These are phyloP conservation scores for Umbelopsis ramanniana DNA, from an alignment of 192 early-diverging fungal genomes.

Conservation along the genomic window DNA sequence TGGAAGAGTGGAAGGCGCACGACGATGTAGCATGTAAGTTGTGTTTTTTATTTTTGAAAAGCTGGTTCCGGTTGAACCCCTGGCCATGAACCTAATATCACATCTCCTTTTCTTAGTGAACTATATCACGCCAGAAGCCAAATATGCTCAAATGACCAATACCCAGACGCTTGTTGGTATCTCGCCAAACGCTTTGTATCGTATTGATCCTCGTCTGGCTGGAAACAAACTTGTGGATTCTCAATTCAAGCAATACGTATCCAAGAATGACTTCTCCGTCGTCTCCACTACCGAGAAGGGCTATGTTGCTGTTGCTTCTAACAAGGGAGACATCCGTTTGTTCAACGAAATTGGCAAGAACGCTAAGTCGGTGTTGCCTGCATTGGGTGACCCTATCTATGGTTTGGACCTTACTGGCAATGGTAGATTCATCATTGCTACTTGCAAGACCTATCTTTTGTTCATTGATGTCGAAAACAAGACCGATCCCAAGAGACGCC, in stretches of 20 bases:
- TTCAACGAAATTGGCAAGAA: slow-evolving; percentile 77
- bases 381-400: slow-evolving; percentile 84
- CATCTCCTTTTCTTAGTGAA: slow-evolving; percentile 25
- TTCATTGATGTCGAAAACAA: slow-evolving; percentile 75
- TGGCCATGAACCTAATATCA: not conserved
- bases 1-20: slow-evolving; percentile 91
- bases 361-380: slow-evolving; percentile 89
- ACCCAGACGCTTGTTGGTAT: slow-evolving; percentile 82
- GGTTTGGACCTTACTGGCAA: slow-evolving; percentile 89
- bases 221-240: slow-evolving; percentile 72
- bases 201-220: slow-evolving; percentile 84
- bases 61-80: too few relatives aligned
- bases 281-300: slow-evolving; percentile 80
- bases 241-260: slow-evolving; percentile 72
- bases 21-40: slow-evolving; percentile 61
- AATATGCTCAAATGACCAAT: slow-evolving; percentile 78
- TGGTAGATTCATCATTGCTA: slow-evolving; percentile 87
- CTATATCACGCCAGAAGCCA: slow-evolving; percentile 72
- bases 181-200: slow-evolving; percentile 82
- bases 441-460: slow-evolving; percentile 84
- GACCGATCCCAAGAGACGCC: slow-evolving; percentile 51
- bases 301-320: slow-evolving; percentile 78
- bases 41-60: too few relatives aligned
- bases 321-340: slow-evolving; percentile 90
- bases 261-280: slow-evolving; percentile 71